phyloP scores from a whole-genome alignment of 2,329 filamentous ascomycete species.

The Curvularia spicifera region DNA sequence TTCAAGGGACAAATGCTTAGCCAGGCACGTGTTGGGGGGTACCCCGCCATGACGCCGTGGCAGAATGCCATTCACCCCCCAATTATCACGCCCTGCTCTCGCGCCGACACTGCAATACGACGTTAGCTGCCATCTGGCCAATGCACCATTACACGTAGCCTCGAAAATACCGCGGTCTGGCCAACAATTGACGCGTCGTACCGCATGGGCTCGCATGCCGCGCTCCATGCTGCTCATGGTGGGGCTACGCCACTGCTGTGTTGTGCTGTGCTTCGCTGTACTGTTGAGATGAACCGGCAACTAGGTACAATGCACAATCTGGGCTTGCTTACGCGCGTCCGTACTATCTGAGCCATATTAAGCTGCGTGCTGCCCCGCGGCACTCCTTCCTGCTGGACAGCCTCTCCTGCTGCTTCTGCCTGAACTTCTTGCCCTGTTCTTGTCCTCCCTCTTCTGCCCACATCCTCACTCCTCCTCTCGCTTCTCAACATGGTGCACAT shows the following conservation, averaged over 20 bases:
- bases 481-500: constrained; percentile 57
- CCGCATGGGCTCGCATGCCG: constrained; percentile 9
- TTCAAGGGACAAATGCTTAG: constrained; percentile 29
- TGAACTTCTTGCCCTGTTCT: background rate
- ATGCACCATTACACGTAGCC: background rate
- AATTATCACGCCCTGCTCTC: background rate
- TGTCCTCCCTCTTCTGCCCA: background rate
- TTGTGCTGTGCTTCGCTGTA: background rate
- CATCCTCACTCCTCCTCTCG: background rate
- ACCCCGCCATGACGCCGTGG: constrained; percentile 19
- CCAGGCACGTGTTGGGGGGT: constrained; percentile 6
- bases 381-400: background rate
- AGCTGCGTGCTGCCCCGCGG: constrained; percentile 8
- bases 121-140: background rate
- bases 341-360: constrained; percentile 16
- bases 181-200: constrained; percentile 9
- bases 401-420: no score
- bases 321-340: constrained; percentile 6
- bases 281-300: constrained; percentile 8
- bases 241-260: constrained; percentile 13
- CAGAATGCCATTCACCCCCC: constrained; percentile 12
- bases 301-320: background rate
- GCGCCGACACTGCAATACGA: background rate
- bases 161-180: background rate
- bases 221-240: constrained; percentile 16